phyloP scores from a whole-genome alignment of 75 land plant genomes.

The Cupressus sempervirens region DNA sequence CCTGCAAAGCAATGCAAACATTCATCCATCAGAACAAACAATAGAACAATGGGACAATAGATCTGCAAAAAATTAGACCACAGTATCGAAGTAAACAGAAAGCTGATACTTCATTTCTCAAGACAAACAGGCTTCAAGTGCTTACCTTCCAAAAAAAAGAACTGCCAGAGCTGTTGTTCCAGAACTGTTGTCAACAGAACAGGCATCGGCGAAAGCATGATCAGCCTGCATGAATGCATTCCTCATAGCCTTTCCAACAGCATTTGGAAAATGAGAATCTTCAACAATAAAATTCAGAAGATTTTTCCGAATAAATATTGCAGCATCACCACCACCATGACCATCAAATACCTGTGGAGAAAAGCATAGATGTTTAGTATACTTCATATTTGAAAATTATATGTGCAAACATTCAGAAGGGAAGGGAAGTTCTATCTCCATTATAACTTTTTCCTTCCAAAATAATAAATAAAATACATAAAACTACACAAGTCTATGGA shows the following conservation, averaged over 20 bases:
- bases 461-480: too few relatives aligned
- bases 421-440: neutral
- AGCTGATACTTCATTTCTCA: too few relatives aligned
- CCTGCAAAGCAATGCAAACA: conserved; percentile 26
- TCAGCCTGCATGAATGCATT: conserved; percentile 64
- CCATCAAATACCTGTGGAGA: conserved; percentile 78
- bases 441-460: neutral
- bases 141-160: conserved; percentile 59
- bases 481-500: too few relatives aligned
- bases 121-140: neutral
- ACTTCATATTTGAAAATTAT: neutral
- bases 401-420: neutral
- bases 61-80: too few relatives aligned
- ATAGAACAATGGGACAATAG: neutral
- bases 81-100: neutral
- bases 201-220: conserved; percentile 64
- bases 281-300: conserved; percentile 53
- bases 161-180: conserved; percentile 77
- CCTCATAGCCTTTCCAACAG: conserved; percentile 49
- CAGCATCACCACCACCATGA: conserved; percentile 79
- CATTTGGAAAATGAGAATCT: conserved; percentile 54
- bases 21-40: neutral
- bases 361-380: neutral
- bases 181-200: conserved; percentile 56
- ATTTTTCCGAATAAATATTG: conserved; percentile 54